A percentile compares a stretch with the other conserved stretches of the same genome.
Conservation (phyloP, 2,329 filamentous ascomycete species). For the Helotiales sp. region DNA sequence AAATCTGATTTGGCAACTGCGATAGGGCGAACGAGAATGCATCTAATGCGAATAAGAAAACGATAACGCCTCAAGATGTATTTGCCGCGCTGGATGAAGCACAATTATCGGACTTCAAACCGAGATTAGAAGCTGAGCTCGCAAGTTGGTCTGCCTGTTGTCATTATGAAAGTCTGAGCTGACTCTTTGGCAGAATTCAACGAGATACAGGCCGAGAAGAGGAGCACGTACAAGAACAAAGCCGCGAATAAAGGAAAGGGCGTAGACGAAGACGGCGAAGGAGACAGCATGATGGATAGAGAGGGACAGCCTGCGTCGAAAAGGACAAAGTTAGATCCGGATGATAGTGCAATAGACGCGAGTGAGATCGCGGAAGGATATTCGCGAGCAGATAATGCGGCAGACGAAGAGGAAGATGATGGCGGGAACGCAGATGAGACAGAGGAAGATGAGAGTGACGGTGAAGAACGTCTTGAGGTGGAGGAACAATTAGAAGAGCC, state of each 20-base stretch:
- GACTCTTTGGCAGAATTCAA: constrained; percentile 17
- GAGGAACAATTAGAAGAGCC: constrained; percentile 57
- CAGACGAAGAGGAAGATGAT: constrained; percentile 42
- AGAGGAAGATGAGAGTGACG: constrained; percentile 53
- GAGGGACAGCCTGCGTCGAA: constrained; percentile 34
- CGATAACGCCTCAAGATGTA: constrained; percentile 73
- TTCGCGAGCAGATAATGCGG: constrained; percentile 36
- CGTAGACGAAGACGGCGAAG: constrained; percentile 17
- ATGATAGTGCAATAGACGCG: constrained; percentile 49
- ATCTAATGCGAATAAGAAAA: constrained; percentile 68
- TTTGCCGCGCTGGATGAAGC: constrained; percentile 74
- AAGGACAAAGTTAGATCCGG: constrained; percentile 42
- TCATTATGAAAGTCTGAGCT: not conserved
- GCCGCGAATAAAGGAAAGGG: constrained; percentile 57
- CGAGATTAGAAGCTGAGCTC: constrained; percentile 72
- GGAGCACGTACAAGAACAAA: constrained; percentile 70
- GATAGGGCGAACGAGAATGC: constrained; percentile 73
- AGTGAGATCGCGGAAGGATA: constrained; percentile 41
- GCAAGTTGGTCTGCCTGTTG: constrained; percentile 54
- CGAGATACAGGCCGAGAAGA: constrained; percentile 64
- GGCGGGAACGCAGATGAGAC: constrained; percentile 49
- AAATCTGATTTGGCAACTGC: not conserved
- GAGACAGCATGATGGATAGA: constrained; percentile 23
- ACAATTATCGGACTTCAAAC: constrained; percentile 71
- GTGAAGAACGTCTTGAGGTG: constrained; percentile 53